Base-by-base conservation (phyloP, 208 protist genomes). In the Crithidia mellificae region DNA sequence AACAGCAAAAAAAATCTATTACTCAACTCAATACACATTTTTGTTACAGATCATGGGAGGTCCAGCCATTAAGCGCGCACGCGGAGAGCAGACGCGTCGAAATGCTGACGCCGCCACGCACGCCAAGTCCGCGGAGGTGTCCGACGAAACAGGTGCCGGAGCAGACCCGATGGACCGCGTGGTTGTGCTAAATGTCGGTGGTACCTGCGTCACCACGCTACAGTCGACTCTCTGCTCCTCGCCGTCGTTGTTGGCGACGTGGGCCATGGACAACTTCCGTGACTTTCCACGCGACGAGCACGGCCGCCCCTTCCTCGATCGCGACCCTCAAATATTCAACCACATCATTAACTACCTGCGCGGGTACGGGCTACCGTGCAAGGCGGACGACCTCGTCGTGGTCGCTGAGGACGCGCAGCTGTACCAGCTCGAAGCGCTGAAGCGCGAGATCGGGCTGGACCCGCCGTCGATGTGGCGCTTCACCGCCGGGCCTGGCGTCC, bases 311-410 rank as follows among this genome's bases (percentile, higher is more conserved):
- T 96, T 95, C 52, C 75, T 96, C 51, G 91, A 96, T 69, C 85
- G 91, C 36, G 91, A 96, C 56, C 71, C 83, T 0, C 71, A 68
- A 32, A 95, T 84, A 47, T 94, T 96, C 64, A 34, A 73, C 12
- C 77, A 89, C 52, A 82, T 96, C 34, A 53, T 96, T 32, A 93
- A 94, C 78, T 94, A 88, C 67, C 68, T 94, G 56, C 85, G 89
- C 5, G 91, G 91, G 49, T 96, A 96, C 56, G 87, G 81, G 12
- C 52, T 96, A 39, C 86, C 87, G 0, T 69, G 66, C 27, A 77
- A 81, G 51, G 77, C 86, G 7, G 80, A 80, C 29, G 86, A 88
- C 38, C 77, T 92, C 46, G 75, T 86, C 7, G 75, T 92, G 46
- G 69, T 96, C 34, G 87, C 85, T 3, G 85, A 93, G 71, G 87